phyloP scores from a whole-genome alignment of 75 land plant genomes.

The Cupressus sempervirens region DNA sequence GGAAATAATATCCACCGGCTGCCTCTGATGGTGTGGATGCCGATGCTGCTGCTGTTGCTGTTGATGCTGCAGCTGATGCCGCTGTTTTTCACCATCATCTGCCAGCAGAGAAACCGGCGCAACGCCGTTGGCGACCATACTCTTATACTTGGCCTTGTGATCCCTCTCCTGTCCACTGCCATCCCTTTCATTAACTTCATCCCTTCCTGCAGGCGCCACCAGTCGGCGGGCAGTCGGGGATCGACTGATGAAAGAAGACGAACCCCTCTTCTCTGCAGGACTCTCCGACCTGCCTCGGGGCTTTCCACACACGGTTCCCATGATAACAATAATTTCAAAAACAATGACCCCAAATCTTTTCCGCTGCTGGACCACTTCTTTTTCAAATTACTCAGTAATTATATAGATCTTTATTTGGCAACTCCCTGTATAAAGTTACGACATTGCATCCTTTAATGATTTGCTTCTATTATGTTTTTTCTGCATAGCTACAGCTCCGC shows the following conservation, averaged over 20 bases:
- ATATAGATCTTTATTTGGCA: not conserved
- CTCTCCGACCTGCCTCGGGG: not conserved
- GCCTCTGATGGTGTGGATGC: not conserved
- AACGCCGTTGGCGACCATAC: not conserved
- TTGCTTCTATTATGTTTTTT: not conserved
- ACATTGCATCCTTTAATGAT: not conserved
- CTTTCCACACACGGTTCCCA: constrained; percentile 8
- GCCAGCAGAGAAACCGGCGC: not conserved
- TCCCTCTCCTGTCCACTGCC: not conserved
- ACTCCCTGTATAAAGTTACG: not conserved
- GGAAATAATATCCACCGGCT: not conserved
- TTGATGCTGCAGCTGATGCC: constrained; percentile 1
- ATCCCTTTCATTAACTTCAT: not conserved
- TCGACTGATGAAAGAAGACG: not conserved
- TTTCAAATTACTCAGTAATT: not conserved
- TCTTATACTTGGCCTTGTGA: not conserved
- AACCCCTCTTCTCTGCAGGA: not conserved
- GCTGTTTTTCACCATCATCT: constrained; percentile 6
- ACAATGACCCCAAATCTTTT: not conserved
- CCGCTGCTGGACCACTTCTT: not conserved
- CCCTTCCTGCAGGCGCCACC: not conserved
- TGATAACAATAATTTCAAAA: not conserved
- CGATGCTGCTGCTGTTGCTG: not conserved
- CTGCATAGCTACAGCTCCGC: not conserved
- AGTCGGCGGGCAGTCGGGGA: not conserved